A percentile compares a stretch with the other conserved stretches of the same genome.
Evolutionary conservation across 306 rosid species (phyloP).

Genomic region (Adenanthera pavonina): DNA sequence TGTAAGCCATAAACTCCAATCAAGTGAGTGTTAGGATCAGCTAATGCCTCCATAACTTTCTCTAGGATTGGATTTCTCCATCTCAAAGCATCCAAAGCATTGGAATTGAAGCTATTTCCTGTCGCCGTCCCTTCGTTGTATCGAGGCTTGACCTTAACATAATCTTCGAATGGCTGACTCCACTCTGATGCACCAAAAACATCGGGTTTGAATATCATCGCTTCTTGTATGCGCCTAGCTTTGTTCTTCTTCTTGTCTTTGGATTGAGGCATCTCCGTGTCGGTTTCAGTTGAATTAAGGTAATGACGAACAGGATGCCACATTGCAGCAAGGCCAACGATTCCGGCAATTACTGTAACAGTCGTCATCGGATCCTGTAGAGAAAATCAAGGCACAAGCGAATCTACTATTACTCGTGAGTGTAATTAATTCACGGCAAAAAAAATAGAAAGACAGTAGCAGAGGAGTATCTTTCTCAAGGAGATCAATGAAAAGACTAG

Average conservation of each 20-base stretch:
- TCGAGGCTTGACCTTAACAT: too few relatives aligned
- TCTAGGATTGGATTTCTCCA: neutral
- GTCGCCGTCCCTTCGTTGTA: too few relatives aligned
- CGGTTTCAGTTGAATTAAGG: neutral
- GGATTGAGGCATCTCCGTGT: neutral
- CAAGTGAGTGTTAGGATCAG: neutral
- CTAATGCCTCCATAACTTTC: neutral
- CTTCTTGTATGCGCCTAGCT: neutral
- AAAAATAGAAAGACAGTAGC: neutral
- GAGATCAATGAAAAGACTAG: neutral
- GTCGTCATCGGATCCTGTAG: neutral
- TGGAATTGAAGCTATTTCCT: neutral
- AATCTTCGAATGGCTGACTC: too few relatives aligned
- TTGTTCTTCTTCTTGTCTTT: neutral
- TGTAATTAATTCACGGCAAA: neutral
- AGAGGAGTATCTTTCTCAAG: neutral
- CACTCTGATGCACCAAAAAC: too few relatives aligned
- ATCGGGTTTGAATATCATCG: too few relatives aligned
- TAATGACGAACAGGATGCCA: neutral
- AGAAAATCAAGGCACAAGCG: neutral
- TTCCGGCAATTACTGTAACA: neutral
- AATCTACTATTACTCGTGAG: neutral
- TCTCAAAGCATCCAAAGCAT: neutral
- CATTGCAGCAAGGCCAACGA: neutral
- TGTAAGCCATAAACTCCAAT: neutral